Conservation (phyloP, 2,329 filamentous ascomycete genomes). For the Chrysoporthe deuterocubensis region DNA sequence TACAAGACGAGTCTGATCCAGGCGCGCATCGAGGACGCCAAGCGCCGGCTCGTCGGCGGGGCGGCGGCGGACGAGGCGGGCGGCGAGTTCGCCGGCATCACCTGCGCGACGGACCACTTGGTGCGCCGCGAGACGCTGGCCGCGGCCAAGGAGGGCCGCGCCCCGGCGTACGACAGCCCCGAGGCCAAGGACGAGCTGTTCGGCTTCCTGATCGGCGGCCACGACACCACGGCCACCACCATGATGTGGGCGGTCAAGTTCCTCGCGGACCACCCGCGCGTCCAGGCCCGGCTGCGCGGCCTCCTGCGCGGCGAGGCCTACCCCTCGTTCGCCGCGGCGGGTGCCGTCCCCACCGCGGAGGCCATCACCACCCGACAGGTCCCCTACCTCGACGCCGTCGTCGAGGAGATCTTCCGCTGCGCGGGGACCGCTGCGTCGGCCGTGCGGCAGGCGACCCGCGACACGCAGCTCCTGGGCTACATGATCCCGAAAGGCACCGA, state of each 20-base stretch:
- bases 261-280: constrained; percentile 43
- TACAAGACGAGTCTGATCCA: constrained; percentile 19
- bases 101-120: constrained; percentile 20
- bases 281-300: constrained; percentile 45
- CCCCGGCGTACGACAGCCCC: constrained; percentile 15
- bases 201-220: constrained; percentile 47
- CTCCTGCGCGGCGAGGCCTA: constrained; percentile 39
- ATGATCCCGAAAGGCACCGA: constrained; percentile 47
- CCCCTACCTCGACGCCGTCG: constrained; percentile 50
- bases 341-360: constrained; percentile 36
- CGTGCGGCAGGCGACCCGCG: constrained; percentile 45
- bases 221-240: constrained; percentile 49
- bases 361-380: constrained; percentile 43
- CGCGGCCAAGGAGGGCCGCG: constrained; percentile 19
- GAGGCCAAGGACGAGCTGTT: constrained; percentile 40
- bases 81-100: constrained; percentile 18
- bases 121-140: constrained; percentile 19
- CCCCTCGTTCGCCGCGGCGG: constrained; percentile 40
- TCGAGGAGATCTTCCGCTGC: constrained; percentile 50
- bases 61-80: too few relatives aligned
- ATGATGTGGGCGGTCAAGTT: constrained; percentile 48
- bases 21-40: constrained; percentile 22
- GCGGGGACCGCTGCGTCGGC: constrained; percentile 52
- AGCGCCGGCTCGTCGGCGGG: constrained; percentile 7
- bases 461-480: constrained; percentile 45